Evolutionary conservation across 257 asterid genomes (phyloP), one percentile per base, ranked within the genome.

Genomic region (Solanum etuberosum): DNA sequence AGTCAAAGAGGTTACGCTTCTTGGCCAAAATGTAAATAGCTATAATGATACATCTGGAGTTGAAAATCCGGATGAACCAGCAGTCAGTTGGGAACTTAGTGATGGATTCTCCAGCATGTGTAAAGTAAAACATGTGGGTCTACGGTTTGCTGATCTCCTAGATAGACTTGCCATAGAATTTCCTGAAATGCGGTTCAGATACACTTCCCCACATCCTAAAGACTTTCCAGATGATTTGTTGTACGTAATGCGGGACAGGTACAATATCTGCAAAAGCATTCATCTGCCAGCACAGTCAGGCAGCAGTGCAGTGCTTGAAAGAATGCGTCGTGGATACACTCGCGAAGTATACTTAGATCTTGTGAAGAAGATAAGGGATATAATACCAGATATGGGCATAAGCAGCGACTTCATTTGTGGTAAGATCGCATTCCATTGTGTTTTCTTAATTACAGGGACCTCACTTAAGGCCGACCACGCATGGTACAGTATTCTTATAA

Each of bases 251-350:
- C 92, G 96, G 77, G 94, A 95, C 76, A 97, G 98, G 89, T 89
- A 94, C 87, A 97, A 97, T 87, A 91, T 97, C 90, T 97, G 99
- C 95, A 95, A 93, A 86, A 94, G 95, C 93, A 95, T 97, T 87
- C 99, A 97, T 90, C 90, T 95, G 89, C 99, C 99, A 48, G 99
- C 99, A 76, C 99, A 97, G 86, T 93, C 98, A 9, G 99, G 99
- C 88, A 97, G 98, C 91, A 95, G 98, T 86, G 86, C 92, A 23
- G 95, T 95, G 48, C 93, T 97, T 63, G 98, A 95, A 87, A 93
- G 94, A 89, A 97, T 97, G 99, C 95, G 96, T 27, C 92, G 99
- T 57, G 99, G 99, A 74, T 95, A 97, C 72, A 94, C 99, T n/a
- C 89, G 97, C 29, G 97, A 95, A 93, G 96, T 93, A 83, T 97